Evolutionary conservation across 208 protist genomes (phyloP), one percentile per base, ranked within the genome.

Genomic region (Wallacemonas rigidus): DNA sequence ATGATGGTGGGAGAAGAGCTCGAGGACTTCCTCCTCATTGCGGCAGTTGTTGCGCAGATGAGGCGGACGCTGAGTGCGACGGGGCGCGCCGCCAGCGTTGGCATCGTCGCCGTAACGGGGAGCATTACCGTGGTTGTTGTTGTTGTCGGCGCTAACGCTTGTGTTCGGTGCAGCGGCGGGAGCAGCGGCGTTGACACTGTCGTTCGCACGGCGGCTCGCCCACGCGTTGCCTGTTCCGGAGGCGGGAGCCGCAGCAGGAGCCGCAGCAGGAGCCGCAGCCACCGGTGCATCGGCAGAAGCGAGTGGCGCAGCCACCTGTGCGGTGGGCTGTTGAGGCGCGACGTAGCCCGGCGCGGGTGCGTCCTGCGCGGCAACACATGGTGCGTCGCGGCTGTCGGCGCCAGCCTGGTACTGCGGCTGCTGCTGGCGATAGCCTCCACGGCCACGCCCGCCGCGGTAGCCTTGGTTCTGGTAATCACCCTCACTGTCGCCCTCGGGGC

Each of bases 1-100:
- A 75, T 95, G 90, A 61, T 89, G 90, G 61, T 81, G 72, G 56
- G 79, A 63, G 71, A 95, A 95, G 14, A 95, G 79, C 60, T 82
- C 76, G 62, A 90, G 77, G 26, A 95, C 83, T 65, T 91, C 88
- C 4, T 69, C 72, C 72, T 93, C 88, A 63, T 95, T 77, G 78
- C 76, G 78, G 68, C 87, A 92, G 72, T 93, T 93, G 41, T 76
- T 75, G 38, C 88, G 90, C 55, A 92, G 80, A 75, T 90, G 83
- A 12, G 88, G 73, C 14, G 90, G 84, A 60, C 90, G 87, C 72
- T 85, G 79, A 12, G 77, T 77, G 36, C 89, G 84, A 40, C 69
- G 58, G 54, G 61, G 47, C 12, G 62, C 12, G 36, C 61, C 12
- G 47, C 56, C 15, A 12, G 47, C 44, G 71, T 41, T 12, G 45